These are phyloP conservation scores for Pythium myriotylum DNA, from an alignment of 352 stramenopile species.

Conservation along the genomic window DNA sequence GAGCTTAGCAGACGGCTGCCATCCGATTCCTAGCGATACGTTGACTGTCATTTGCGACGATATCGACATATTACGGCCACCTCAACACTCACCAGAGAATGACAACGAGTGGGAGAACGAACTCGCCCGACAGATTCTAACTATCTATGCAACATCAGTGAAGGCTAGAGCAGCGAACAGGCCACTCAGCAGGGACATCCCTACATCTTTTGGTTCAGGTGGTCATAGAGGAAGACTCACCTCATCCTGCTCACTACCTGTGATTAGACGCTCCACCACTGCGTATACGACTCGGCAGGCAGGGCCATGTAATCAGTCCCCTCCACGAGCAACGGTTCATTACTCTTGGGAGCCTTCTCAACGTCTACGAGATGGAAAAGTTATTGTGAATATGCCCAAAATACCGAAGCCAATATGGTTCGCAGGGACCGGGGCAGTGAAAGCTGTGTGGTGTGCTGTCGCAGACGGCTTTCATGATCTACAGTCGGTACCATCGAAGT, in stretches of 20 bases:
- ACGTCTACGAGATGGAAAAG: slow-evolving; percentile 53
- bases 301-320: slow-evolving; percentile 1
- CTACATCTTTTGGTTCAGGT: neutral
- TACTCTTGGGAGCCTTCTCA: slow-evolving; percentile 76
- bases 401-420: slow-evolving; percentile 87
- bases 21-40: neutral
- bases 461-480: slow-evolving; percentile 50
- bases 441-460: slow-evolving; percentile 83
- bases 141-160: slow-evolving; percentile 81
- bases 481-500: slow-evolving; percentile 17
- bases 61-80: slow-evolving; percentile 57
- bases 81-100: slow-evolving; percentile 51
- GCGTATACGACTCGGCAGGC: neutral
- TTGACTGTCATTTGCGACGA: slow-evolving; percentile 20
- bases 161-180: slow-evolving; percentile 42
- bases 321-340: slow-evolving; percentile 33
- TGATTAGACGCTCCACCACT: neutral
- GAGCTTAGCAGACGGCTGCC: too few relatives aligned
- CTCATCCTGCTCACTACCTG: slow-evolving; percentile 30
- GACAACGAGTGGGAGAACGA: slow-evolving; percentile 91
- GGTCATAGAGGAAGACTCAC: slow-evolving; percentile 1
- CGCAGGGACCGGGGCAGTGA: slow-evolving; percentile 72
- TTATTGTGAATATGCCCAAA: slow-evolving; percentile 81
- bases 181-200: neutral
- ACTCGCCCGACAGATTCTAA: slow-evolving; percentile 88